Base-by-base conservation (phyloP, 257 asterid species). In the Solanum verrucosum region DNA sequence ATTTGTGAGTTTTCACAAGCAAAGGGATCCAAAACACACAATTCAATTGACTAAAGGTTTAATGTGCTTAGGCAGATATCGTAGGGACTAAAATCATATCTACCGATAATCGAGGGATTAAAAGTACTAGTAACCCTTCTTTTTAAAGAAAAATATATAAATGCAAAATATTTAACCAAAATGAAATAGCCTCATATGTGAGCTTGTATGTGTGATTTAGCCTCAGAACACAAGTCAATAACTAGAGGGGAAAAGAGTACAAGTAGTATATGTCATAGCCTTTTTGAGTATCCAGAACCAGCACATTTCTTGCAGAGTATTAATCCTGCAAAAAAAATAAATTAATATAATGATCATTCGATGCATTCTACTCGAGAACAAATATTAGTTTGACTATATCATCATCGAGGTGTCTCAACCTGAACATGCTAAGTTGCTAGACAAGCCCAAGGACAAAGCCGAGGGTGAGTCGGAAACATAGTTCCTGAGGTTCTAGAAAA, bases 261-360 rank as follows among this genome's bases (percentile, higher is more conserved):
- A 37, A 15, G 75, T 16, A 67, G 78, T 78, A 79, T 6, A 70
- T 72, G 87, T 91, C 88, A 96, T 86, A 96, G 65, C 79, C 98
- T 96, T 88, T 91, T 95, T 27, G 99, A 94, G 90, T 96, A 96
- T 87, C 99, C 99, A 68, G 99, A 95, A 75, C 99, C 99, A 82
- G 93, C 93, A 89, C 99, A 96, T 87, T 92, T 96, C 95, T 96
- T 96, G 97, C 98, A 96, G 44, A 96, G 93, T 89, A 96, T 86
- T 93, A 95, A 90, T 67, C 98, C 99, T 95, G 93, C 83, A 60
- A 60, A 21, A 83, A 56, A 4, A 33, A 5, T 9, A 20, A 34
- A 4, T 20, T 4, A 73, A 21, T 21, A 21, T 0, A 74, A 74
- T 11, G 83, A 74, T 21, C 83, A 10, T 35, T 74, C 20, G 12